phyloP scores from a whole-genome alignment of 202 grass and related monocot species.

The Zoysia matrella region DNA sequence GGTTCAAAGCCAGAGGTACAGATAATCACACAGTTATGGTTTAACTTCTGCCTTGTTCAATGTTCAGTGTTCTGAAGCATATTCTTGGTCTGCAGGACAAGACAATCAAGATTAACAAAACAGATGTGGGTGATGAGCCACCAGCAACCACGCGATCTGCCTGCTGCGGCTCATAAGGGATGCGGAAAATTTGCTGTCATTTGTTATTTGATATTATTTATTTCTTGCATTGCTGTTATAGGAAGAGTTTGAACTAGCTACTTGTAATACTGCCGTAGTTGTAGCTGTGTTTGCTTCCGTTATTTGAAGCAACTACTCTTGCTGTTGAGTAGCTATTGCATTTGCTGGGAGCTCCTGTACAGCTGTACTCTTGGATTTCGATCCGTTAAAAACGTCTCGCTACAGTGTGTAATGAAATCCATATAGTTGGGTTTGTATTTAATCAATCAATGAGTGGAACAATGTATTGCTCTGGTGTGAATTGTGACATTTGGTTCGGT shows the following conservation, averaged over 20 bases:
- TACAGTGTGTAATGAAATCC: constrained; percentile 64
- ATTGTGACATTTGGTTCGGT: not conserved
- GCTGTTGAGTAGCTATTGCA: constrained; percentile 56
- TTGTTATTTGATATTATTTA: constrained; percentile 48
- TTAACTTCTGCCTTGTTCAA: not conserved
- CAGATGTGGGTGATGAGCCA: constrained; percentile 58
- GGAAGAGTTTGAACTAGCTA: constrained; percentile 74
- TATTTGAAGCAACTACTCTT: constrained; percentile 84
- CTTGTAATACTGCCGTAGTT: constrained; percentile 60
- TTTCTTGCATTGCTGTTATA: constrained; percentile 62
- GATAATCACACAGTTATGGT: constrained; percentile 1
- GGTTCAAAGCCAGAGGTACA: constrained; percentile 88
- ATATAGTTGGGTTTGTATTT: constrained; percentile 53
- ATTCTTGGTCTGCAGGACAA: constrained; percentile 60
- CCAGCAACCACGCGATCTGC: constrained; percentile 54
- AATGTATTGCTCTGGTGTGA: constrained; percentile 18
- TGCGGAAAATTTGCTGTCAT: constrained; percentile 20
- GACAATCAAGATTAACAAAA: constrained; percentile 6
- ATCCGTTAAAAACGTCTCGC: constrained; percentile 44
- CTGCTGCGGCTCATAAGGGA: constrained; percentile 81
- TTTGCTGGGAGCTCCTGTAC: not conserved
- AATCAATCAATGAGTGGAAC: constrained; percentile 44
- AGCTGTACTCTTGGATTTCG: constrained; percentile 46
- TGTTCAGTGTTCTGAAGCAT: constrained; percentile 34
- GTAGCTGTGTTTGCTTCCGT: constrained; percentile 65